Evolutionary conservation across 1,139 yeast genomes (phyloP).

Genomic region (Taphrina betulina): DNA sequence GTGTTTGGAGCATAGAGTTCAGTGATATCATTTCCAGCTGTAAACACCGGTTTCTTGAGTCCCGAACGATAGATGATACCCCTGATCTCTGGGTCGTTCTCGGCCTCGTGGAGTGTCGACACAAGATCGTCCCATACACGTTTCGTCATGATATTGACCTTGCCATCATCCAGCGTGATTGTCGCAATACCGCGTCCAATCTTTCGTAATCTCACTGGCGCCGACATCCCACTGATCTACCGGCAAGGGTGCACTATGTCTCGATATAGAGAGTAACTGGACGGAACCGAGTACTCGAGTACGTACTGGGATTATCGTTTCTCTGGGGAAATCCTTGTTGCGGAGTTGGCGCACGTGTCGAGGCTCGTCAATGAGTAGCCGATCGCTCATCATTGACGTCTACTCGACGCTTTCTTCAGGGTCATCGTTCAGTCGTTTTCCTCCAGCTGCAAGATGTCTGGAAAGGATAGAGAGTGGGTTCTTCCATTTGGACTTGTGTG

Average conservation of each 20-base stretch:
- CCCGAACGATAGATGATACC: slow-evolving; percentile 29
- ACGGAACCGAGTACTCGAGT: no score
- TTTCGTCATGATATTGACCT: slow-evolving; percentile 31
- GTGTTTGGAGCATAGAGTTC: slow-evolving; percentile 32
- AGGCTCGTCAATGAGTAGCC: no score
- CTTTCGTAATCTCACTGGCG: slow-evolving; percentile 14
- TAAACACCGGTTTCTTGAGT: slow-evolving; percentile 27
- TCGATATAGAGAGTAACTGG: no score
- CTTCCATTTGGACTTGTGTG: neutral
- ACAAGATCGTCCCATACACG: slow-evolving; percentile 24
- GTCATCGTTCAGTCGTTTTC: no score
- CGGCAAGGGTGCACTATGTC: no score
- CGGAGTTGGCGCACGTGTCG: no score
- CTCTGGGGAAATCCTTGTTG: no score
- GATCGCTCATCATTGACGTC: no score
- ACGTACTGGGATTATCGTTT: no score
- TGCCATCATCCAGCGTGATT: slow-evolving; percentile 21
- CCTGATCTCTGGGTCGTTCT: slow-evolving; percentile 19
- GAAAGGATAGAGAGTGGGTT: slow-evolving; percentile 27
- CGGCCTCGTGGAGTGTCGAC: slow-evolving; percentile 20
- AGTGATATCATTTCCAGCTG: slow-evolving; percentile 30
- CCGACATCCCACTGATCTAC: no score
- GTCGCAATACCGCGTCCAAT: slow-evolving; percentile 23
- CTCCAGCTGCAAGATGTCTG: no score
- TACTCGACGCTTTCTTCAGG: no score